These are phyloP conservation scores for Porcisia deanei DNA, from an alignment of 208 protist genomes.

Conservation along the genomic window DNA sequence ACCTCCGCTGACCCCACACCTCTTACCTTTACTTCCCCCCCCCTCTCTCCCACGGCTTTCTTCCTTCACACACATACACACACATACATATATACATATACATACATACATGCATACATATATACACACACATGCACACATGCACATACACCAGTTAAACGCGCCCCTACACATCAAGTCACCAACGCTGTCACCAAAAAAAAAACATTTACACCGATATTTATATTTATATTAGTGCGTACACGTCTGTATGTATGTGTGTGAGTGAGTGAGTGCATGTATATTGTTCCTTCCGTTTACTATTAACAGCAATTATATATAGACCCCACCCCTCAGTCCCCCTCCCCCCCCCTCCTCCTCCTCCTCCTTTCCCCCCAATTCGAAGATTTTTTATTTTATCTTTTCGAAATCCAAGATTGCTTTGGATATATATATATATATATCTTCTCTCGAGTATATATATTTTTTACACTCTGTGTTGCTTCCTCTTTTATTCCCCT, in stretches of 20 bases:
- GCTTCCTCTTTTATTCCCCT: no score
- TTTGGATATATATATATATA: not conserved
- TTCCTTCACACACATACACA: not conserved
- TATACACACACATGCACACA: not conserved
- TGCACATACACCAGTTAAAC: no score
- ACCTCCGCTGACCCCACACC: not conserved
- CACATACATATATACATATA: not conserved
- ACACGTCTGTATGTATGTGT: not conserved
- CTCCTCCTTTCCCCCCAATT: not conserved
- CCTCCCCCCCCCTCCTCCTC: not conserved
- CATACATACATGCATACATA: not conserved
- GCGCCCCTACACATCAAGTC: no score
- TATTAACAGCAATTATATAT: no score
- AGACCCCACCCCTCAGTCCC: no score
- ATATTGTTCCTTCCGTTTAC: no score
- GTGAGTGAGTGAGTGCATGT: constrained; percentile 5
- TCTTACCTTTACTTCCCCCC: not conserved
- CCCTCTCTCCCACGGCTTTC: not conserved
- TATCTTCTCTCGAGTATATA: no score
- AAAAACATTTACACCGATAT: no score
- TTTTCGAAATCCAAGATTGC: not conserved
- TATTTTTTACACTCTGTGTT: no score
- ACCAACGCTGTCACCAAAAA: no score
- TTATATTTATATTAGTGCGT: not conserved
- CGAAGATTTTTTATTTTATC: not conserved